Evolutionary conservation across 768 basidiomycete genomes (phyloP), one percentile per base, ranked within the genome.

Genomic region (Tricholoma flavovirens): DNA sequence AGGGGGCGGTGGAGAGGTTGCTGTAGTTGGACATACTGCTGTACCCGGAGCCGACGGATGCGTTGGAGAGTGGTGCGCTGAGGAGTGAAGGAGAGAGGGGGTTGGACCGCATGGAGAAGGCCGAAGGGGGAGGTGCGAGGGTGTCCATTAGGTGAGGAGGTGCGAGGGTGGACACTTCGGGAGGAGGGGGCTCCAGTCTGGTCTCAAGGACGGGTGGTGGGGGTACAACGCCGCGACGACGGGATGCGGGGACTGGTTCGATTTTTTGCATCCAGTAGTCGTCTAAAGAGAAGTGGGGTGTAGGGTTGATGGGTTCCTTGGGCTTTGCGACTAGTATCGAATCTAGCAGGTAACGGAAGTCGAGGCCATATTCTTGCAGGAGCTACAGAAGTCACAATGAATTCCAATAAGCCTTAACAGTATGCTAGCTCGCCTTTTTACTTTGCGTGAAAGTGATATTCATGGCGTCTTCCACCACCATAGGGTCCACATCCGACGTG

Each of bases 291-390:
- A 77, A 65, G 21, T 69, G 55, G 10, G 69, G 67, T 24, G 70
- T 63, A 10, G 64, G 30, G 50, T 68, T 66, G 11, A 58, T 38
- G 15, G 55, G 60, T 49, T 74, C 65, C 62, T 79, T 80, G 1
- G 83, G 80, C 19, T 76, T 70, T 53, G 79, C 78, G 11, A 77
- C 70, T 1, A 91, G 76, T 3, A 89, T 73, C n/a, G 80, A 77
- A 32, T 91, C 85, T n/a, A 98, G 76, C n/a, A 96, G 76, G 73
- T 88, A 93, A 21, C 88, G 87, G 68, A 98, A 97, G 73, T 97
- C 95, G 33, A 98, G 83, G 2, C 95, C 95, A 65, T 87, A 93
- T 64, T 98, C 95, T 73, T 93, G 87, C 5, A 98, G 77, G 14
- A 96, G 81, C 89, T 93, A 60, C 14, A 49, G 0, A 19, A 45